Evolutionary conservation across 1,284 basidiomycete genomes (phyloP).

Genomic region (Mycosarcoma maydis): DNA sequence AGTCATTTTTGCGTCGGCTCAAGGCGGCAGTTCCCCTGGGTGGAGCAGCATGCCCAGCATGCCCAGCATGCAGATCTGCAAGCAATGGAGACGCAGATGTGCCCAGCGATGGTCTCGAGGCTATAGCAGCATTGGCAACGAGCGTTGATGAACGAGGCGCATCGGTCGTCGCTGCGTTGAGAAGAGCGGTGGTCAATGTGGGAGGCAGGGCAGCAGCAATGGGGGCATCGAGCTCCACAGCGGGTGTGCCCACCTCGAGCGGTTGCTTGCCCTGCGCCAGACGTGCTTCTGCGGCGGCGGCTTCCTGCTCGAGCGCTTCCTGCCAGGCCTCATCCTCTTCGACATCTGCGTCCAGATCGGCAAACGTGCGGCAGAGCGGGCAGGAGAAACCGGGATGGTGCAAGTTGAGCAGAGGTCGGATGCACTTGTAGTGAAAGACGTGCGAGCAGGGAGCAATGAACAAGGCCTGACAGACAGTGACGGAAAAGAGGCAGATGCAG

Average conservation of each 20-base stretch:
- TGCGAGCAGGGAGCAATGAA: slow-evolving; percentile 90
- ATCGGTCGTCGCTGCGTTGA: slow-evolving; percentile 1
- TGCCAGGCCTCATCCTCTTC: slow-evolving; percentile 71
- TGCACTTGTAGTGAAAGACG: slow-evolving; percentile 98
- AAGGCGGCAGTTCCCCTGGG: slow-evolving; percentile 29
- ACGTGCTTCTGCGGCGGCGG: slow-evolving; percentile 32
- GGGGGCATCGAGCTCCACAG: slow-evolving; percentile 43
- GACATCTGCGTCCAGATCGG: slow-evolving; percentile 94
- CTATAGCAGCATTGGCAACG: too few relatives aligned
- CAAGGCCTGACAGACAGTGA: slow-evolving; percentile 92
- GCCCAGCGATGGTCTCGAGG: too few relatives aligned
- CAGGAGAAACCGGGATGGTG: slow-evolving; percentile 95
- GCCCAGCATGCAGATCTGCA: slow-evolving; percentile 15
- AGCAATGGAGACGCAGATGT: slow-evolving; percentile 9
- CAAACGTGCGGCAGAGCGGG: slow-evolving; percentile 84
- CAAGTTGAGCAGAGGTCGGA: slow-evolving; percentile 82
- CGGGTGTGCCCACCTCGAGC: slow-evolving; percentile 43
- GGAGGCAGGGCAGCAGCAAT: slow-evolving; percentile 19
- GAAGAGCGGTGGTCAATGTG: slow-evolving; percentile 9
- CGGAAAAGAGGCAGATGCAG: slow-evolving; percentile 77
- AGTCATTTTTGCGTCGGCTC: slow-evolving; percentile 38
- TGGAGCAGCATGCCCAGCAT: slow-evolving; percentile 6
- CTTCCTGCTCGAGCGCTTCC: slow-evolving; percentile 52
- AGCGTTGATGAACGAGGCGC: background rate
- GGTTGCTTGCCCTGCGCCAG: slow-evolving; percentile 39